Conservation (phyloP, 2,329 filamentous ascomycete genomes). For the Cordyceps cicadae region DNA sequence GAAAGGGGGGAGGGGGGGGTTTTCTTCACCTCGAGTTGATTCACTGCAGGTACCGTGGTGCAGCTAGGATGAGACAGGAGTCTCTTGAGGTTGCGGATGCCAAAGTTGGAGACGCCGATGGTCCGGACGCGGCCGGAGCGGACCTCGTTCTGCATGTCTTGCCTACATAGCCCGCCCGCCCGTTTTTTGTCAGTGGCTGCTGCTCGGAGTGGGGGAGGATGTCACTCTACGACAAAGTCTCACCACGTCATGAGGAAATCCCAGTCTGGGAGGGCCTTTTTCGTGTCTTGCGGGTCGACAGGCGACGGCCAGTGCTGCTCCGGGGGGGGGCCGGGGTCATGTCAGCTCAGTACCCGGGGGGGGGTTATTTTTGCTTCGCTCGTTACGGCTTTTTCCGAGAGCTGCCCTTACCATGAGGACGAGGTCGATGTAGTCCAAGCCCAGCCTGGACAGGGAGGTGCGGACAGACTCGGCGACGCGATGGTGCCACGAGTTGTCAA, state of each 20-base stretch:
- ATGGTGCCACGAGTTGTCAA: constrained; percentile 8
- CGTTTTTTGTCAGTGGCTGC: neutral
- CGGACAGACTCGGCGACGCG: constrained; percentile 6
- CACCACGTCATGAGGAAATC: constrained; percentile 7
- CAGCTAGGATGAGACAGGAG: constrained; percentile 52
- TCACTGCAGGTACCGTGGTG: neutral
- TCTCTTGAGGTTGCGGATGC: constrained; percentile 69
- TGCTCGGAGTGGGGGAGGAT: neutral
- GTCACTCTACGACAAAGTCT: neutral
- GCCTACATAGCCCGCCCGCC: neutral
- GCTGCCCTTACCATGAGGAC: constrained; percentile 2
- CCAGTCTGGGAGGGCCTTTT: neutral
- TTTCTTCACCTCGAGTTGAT: constrained; percentile 1
- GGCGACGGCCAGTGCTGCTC: constrained; percentile 5
- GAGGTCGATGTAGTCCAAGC: constrained; percentile 3
- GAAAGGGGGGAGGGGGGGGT: too few relatives aligned
- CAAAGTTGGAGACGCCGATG: constrained; percentile 84
- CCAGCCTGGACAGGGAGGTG: neutral
- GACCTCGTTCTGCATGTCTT: constrained; percentile 60
- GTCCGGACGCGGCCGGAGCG: constrained; percentile 64
- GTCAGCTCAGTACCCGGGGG: too few relatives aligned
- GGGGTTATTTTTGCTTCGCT: too few relatives aligned
- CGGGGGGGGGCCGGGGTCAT: neutral
- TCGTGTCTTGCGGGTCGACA: neutral
- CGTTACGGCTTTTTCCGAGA: too few relatives aligned